Conservation (phyloP, 2,329 filamentous ascomycete genomes). For the Dothideomycetidae sp. region DNA sequence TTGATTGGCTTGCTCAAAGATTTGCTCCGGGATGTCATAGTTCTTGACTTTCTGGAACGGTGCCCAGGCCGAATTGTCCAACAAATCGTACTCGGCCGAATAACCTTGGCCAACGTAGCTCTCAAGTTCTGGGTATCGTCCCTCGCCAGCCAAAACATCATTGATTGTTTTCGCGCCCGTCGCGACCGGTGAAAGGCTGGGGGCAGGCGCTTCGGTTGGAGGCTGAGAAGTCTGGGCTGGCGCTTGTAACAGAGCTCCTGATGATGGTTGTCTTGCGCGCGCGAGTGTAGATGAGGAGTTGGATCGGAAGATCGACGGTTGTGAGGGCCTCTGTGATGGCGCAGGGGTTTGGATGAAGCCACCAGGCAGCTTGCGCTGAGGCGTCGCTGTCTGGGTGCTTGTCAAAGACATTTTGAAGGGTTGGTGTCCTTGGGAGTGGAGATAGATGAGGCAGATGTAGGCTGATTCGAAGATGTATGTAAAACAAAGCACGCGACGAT, state of each 20-base stretch:
- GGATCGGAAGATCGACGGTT: conserved; percentile 10
- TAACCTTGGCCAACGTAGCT: conserved; percentile 72
- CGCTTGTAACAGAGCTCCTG: conserved; percentile 10
- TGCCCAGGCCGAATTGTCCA: conserved; percentile 54
- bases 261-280: conserved; percentile 9
- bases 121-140: conserved; percentile 76
- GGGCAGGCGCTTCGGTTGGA: conserved; percentile 1
- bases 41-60: conserved; percentile 79
- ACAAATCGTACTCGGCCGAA: conserved; percentile 82
- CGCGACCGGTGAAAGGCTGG: conserved; percentile 50
- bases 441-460: no score
- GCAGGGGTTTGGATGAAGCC: conserved; percentile 6
- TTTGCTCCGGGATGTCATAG: conserved; percentile 79
- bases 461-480: no score
- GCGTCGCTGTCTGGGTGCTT: conserved; percentile 7
- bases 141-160: conserved; percentile 58
- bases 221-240: conserved; percentile 4
- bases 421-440: no score
- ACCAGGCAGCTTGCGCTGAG: conserved; percentile 7
- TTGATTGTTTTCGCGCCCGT: conserved; percentile 78
- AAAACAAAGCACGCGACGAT: no score
- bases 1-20: conserved; percentile 84
- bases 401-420: conserved; percentile 6
- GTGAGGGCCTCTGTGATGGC: conserved; percentile 2
- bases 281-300: conserved; percentile 5